Base-by-base conservation (phyloP, 192 early-diverging fungal species). In the Cladochytrium replicatum region DNA sequence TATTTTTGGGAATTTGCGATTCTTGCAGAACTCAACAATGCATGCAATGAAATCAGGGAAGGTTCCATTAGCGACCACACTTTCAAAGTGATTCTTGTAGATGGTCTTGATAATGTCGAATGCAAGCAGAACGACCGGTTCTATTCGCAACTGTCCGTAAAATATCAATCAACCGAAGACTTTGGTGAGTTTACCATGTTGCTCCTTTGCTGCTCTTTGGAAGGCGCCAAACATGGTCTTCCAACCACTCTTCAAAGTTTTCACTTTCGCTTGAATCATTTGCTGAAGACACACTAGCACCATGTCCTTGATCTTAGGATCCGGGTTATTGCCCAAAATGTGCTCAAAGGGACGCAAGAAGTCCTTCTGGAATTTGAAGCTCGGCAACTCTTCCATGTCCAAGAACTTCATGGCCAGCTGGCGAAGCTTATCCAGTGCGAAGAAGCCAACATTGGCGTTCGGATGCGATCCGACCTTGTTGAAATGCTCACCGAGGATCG, bases 351-450 rank as follows among this genome's bases (percentile, higher is more conserved):
- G 85, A 31, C 77, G 72, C 51, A 89, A 50, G 52, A 89, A 89
- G 62, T 89, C 87, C 60, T 84, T 84, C 61, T 89, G 87, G 64
- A 87, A 87, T 39, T 86, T 83, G 68, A 86, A 89, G 59, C 87
- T 78, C 21, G 81, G 74, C 40, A 89, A 59, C 63, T 89, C 87
- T 60, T 89, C 84, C 40, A 86, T 82, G 46, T 85, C 85, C 66
- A 89, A 66, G 41, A 87, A 89, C 57, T 86, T 83, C 76, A 81
- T 82, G 27, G 82, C 66, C 6, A 89, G 64, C 59, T 89, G 87
- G 15, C 83, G 77, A 51, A 89, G 61, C 24, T 83, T 84, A 51
- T 89, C 87, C 40, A 89, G 43, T 5, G 84, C 84, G 74, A 89
- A 89, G 44, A 82, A 72, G 23, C 72, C 81, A 2, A 87, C 76